Base-by-base conservation (phyloP, 306 rosid genomes). In the Parietaria judaica region DNA sequence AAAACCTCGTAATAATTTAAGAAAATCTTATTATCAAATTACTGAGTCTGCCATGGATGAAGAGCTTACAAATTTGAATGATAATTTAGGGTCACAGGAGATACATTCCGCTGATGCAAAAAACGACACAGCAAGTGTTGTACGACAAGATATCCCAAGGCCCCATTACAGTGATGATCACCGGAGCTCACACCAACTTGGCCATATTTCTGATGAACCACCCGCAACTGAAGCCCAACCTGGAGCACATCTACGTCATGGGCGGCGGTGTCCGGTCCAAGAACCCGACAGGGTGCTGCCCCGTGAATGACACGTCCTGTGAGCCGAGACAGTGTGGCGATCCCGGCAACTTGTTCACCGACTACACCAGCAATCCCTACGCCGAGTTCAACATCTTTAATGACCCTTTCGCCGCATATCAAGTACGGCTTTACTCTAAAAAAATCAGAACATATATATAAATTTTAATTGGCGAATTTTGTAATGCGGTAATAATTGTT, bases 321-420 rank as follows among this genome's bases (percentile, higher is more conserved):
- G 72, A 66, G 16, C 94, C 95, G 4, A 37, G 13, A 52, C 98
- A 92, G 72, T 92, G 98, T 59, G 94, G 96, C 63, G 83, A 84
- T 63, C 85, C 38, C 13, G 98, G 99, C 39, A 92, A 88, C 49
- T 56, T 92, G 84, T 88, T 77, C 76, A 84, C 88, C 0, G 84
- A 66, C 64, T 86, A 77, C 63, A 70, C 86, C 8, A 70, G 94
- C 49, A 88, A 92, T 66, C 83, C 99, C 67, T 92, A 80, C 69
- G 99, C 83, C 16, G 99, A 92, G 70, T 92, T 86, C 82, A 92
- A 92, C 54, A 64, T 92, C 6, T 86, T 86, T 61, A 95, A 78
- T 39, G 99, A 92, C 65, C 96, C 96, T 76, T 92, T 92, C 81
- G 96, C 96, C 14, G 96, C 99, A 56, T 84, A 88, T 50, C 94